A percentile compares a stretch with the other conserved stretches of the same genome.
Conservation (phyloP, 2,329 filamentous ascomycete genomes). For the Paecilomyces sp. region DNA sequence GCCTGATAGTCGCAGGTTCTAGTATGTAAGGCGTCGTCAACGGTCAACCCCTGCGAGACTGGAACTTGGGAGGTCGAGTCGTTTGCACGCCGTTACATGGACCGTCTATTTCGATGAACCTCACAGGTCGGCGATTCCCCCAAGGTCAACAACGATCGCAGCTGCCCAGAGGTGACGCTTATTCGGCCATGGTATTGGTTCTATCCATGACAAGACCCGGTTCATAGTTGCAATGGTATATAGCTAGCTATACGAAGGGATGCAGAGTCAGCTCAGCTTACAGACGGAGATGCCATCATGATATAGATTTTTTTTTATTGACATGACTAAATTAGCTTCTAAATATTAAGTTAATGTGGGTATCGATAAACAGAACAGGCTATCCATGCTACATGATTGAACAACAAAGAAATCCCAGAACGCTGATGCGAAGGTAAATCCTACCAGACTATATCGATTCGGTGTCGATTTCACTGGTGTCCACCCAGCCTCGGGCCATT, state of each 20-base stretch:
- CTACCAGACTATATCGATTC: slow-evolving; percentile 6
- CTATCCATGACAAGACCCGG: not conserved
- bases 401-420: not conserved
- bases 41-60: not conserved
- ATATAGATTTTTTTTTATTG: not conserved
- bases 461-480: slow-evolving; percentile 17
- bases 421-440: not conserved
- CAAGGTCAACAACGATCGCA: not conserved
- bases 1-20: not conserved
- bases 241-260: not conserved
- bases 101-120: not conserved
- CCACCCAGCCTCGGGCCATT: slow-evolving; percentile 67
- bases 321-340: not conserved
- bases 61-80: not conserved
- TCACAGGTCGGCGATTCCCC: not conserved
- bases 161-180: not conserved
- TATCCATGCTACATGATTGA: not conserved
- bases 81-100: not conserved
- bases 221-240: not conserved
- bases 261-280: not conserved
- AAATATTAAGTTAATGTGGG: not conserved
- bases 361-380: not conserved
- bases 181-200: too few species aligned
- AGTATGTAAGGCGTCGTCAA: not conserved
- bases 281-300: not conserved